phyloP scores from a whole-genome alignment of 306 rosid species.

The Malus asiatica region DNA sequence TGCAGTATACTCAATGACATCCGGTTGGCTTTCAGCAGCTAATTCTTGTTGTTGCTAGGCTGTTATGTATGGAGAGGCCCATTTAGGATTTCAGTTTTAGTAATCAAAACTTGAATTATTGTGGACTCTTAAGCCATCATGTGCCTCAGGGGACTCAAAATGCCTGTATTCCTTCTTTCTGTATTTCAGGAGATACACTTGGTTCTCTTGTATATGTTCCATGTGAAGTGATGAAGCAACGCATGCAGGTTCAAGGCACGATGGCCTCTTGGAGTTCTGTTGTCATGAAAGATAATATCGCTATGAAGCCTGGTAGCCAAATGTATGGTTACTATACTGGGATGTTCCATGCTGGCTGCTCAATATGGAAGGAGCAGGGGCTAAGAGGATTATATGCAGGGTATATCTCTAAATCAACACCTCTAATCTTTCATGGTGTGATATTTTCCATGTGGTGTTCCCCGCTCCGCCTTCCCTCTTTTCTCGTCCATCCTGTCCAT shows the following conservation, averaged over 20 bases:
- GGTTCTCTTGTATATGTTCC: slow-evolving; percentile 96
- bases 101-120: background rate
- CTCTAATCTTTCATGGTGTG: background rate
- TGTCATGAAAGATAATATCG: slow-evolving; percentile 35
- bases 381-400: slow-evolving; percentile 84
- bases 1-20: background rate
- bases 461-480: background rate
- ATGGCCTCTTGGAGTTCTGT: slow-evolving; percentile 57
- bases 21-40: background rate
- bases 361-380: slow-evolving; percentile 78
- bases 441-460: slow-evolving; percentile 1
- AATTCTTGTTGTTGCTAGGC: background rate
- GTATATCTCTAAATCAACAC: slow-evolving; percentile 25
- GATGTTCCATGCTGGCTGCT: slow-evolving; percentile 73
- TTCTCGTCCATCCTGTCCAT: background rate
- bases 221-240: slow-evolving; percentile 87
- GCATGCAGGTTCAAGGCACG: slow-evolving; percentile 95
- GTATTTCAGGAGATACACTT: slow-evolving; percentile 77
- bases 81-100: background rate
- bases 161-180: slow-evolving; percentile 14
- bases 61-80: background rate
- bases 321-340: slow-evolving; percentile 76
- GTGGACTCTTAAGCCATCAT: slow-evolving; percentile 14
- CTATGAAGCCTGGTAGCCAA: slow-evolving; percentile 43
- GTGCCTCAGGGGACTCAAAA: slow-evolving; percentile 14